Conservation (phyloP, 441 rosid species). For the Gossypium laxum region DNA sequence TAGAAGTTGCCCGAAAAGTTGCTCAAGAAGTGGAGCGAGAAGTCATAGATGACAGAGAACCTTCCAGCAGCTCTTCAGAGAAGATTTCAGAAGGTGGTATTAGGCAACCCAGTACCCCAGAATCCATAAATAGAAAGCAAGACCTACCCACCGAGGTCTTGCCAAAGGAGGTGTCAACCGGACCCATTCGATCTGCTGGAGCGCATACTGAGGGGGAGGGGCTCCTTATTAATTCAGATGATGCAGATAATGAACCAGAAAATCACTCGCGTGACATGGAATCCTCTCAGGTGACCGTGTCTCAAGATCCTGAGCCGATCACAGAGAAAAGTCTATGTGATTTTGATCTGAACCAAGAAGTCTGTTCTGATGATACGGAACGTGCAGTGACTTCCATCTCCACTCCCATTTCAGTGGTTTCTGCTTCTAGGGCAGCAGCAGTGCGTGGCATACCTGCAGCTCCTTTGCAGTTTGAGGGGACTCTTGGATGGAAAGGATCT, state of each 20-base stretch:
- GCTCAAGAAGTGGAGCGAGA: conserved; percentile 93
- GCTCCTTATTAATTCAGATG: conserved; percentile 26
- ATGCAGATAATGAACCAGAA: conserved; percentile 29
- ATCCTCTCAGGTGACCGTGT: conserved; percentile 48
- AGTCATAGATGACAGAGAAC: conserved; percentile 54
- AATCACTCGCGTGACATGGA: conserved; percentile 40
- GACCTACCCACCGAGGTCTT: conserved; percentile 21
- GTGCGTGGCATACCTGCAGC: conserved; percentile 51
- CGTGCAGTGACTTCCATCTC: conserved; percentile 32
- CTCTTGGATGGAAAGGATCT: conserved; percentile 69
- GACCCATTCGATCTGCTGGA: conserved; percentile 38
- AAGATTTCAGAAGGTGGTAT: conserved; percentile 39
- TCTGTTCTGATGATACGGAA: conserved; percentile 67
- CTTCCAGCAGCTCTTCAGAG: conserved; percentile 52
- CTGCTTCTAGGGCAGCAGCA: conserved; percentile 51
- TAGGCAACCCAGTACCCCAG: conserved; percentile 38
- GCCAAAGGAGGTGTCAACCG: conserved; percentile 32
- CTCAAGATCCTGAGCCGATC: conserved; percentile 45
- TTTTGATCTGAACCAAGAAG: conserved; percentile 82
- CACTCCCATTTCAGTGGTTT: conserved; percentile 43
- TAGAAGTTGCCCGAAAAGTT: conserved; percentile 81
- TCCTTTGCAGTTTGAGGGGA: conserved; percentile 60
- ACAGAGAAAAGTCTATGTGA: conserved; percentile 47
- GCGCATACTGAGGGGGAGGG: conserved; percentile 26
- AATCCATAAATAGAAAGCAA: conserved; percentile 32